A percentile compares a stretch with the other conserved stretches of the same genome.
These are phyloP conservation scores for Simplicillium sp. DNA, from an alignment of 2,329 filamentous ascomycete species.

Conservation along the genomic window DNA sequence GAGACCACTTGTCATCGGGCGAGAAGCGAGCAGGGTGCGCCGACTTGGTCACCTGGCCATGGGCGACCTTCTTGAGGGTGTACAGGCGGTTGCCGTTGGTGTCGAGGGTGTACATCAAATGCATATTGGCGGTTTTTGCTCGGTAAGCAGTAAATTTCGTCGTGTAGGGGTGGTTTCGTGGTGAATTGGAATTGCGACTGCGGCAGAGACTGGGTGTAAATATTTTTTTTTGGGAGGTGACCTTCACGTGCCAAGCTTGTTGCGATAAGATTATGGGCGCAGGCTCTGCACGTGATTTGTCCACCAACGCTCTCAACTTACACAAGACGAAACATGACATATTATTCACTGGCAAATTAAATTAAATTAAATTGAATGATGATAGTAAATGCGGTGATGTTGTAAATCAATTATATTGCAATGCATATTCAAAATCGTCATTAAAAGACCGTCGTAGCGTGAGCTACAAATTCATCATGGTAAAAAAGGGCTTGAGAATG, in stretches of 20 bases:
- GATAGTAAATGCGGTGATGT: too few species aligned
- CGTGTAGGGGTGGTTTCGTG: neutral
- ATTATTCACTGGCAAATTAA: too few species aligned
- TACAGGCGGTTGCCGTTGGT: constrained; percentile 78
- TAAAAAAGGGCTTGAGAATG: too few species aligned
- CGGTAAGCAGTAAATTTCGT: neutral
- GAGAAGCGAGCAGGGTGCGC: constrained; percentile 95
- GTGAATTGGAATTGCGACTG: constrained; percentile 1
- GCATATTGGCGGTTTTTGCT: constrained; percentile 29
- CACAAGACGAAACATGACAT: too few species aligned
- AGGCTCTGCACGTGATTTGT: too few species aligned
- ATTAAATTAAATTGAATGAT: too few species aligned
- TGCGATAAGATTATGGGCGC: too few species aligned
- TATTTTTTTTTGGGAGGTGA: neutral
- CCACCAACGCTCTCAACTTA: too few species aligned
- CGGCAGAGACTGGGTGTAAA: neutral
- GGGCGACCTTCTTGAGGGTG: constrained; percentile 84
- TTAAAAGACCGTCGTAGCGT: too few species aligned
- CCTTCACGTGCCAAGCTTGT: neutral
- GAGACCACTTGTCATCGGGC: constrained; percentile 97
- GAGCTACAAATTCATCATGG: too few species aligned
- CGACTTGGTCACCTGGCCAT: constrained; percentile 84
- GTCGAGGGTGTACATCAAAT: constrained; percentile 77
- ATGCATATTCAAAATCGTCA: too few species aligned
- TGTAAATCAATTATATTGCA: too few species aligned